phyloP scores from a whole-genome alignment of 1,284 basidiomycete species.

The Gomphus sp. region DNA sequence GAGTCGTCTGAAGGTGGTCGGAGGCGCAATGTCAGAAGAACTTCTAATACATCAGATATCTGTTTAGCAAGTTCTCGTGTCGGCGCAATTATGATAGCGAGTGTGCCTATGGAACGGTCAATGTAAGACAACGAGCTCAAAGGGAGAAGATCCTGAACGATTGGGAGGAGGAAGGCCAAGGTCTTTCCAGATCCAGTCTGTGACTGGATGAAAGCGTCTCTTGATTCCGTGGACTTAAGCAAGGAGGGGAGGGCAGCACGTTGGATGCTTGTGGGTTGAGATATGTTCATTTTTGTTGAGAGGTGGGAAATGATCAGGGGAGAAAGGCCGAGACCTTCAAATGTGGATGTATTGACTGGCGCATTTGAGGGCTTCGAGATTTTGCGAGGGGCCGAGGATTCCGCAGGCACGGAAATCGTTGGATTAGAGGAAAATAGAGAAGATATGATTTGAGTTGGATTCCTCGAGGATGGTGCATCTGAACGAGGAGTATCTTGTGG shows the following conservation, averaged over 20 bases:
- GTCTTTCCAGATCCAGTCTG: constrained; percentile 99
- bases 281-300: constrained; percentile 71
- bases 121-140: constrained; percentile 83
- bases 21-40: constrained; percentile 64
- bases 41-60: constrained; percentile 68
- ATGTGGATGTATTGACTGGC: constrained; percentile 65
- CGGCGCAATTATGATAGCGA: constrained; percentile 91
- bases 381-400: constrained; percentile 19
- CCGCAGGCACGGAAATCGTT: constrained; percentile 39
- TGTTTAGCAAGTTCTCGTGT: constrained; percentile 95
- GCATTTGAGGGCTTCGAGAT: constrained; percentile 71
- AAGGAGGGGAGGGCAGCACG: constrained; percentile 72
- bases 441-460: constrained; percentile 71
- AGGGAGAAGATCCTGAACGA: constrained; percentile 90
- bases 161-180: constrained; percentile 88
- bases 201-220: constrained; percentile 92
- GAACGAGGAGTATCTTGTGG: constrained; percentile 14
- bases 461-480: constrained; percentile 14
- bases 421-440: constrained; percentile 86
- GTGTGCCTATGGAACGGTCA: constrained; percentile 79
- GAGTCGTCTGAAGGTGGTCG: constrained; percentile 45
- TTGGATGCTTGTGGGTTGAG: constrained; percentile 89
- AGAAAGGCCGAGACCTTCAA: constrained; percentile 71
- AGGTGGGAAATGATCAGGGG: constrained; percentile 79
- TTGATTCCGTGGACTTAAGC: constrained; percentile 36